phyloP scores from a whole-genome alignment of 2,329 filamentous ascomycete species.

The Botrytis fragariae region DNA sequence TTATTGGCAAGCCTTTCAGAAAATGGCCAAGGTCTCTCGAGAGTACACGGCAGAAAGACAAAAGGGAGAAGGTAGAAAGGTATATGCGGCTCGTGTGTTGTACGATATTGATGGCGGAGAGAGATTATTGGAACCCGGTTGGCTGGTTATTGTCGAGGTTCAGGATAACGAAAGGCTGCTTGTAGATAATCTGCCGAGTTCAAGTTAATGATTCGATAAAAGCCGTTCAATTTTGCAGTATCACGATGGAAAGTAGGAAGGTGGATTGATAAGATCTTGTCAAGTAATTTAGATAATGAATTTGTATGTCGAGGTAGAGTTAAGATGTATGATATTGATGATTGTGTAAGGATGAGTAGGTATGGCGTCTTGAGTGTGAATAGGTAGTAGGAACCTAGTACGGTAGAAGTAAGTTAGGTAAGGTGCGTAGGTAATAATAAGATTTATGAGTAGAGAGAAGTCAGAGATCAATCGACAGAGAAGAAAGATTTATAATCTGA shows the following conservation, averaged over 20 bases:
- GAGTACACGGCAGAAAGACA: conserved; percentile 4
- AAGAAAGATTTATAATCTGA: background rate
- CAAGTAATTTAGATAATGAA: background rate
- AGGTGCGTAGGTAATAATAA: background rate
- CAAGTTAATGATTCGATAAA: conserved; percentile 9
- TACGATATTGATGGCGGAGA: conserved; percentile 12
- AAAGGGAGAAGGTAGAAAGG: background rate
- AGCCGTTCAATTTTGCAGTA: background rate
- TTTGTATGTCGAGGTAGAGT: background rate
- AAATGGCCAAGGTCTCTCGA: background rate
- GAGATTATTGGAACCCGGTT: conserved; percentile 8
- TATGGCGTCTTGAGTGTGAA: conserved; percentile 4
- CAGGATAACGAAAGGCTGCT: conserved; percentile 13
- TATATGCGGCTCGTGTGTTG: conserved; percentile 14
- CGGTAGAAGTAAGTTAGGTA: background rate
- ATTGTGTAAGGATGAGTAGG: conserved; percentile 1
- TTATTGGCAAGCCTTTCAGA: conserved; percentile 6
- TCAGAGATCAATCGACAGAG: background rate
- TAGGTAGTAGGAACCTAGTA: background rate
- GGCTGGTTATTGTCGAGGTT: conserved; percentile 18
- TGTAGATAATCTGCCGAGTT: conserved; percentile 16
- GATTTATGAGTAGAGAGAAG: background rate
- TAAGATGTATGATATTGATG: background rate
- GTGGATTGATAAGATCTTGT: background rate
- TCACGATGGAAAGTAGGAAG: background rate